These are phyloP conservation scores for Colletotrichum costaricense DNA, from an alignment of 2,329 filamentous ascomycete genomes.

Conservation along the genomic window DNA sequence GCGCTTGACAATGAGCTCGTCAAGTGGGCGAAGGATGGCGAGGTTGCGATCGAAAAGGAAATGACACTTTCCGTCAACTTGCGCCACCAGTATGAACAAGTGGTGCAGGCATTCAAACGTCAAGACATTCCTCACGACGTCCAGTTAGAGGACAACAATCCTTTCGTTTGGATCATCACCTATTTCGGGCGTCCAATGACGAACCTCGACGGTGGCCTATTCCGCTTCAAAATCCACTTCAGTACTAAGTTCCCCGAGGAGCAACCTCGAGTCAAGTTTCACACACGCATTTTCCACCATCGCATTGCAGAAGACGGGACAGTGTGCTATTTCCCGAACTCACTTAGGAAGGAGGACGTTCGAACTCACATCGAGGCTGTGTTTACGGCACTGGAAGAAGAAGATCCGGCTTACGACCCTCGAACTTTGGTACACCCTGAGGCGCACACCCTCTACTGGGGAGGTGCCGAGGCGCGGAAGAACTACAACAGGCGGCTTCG, in stretches of 20 bases:
- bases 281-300: slow-evolving; percentile 88
- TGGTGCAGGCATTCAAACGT: slow-evolving; percentile 78
- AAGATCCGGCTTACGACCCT: slow-evolving; percentile 89
- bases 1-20: slow-evolving; percentile 78
- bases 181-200: slow-evolving; percentile 95
- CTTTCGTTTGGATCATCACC: slow-evolving; percentile 88
- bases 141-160: slow-evolving; percentile 81
- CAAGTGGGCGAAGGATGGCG: slow-evolving; percentile 78
- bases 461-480: slow-evolving; percentile 80
- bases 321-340: slow-evolving; percentile 81
- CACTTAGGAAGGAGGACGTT: slow-evolving; percentile 76
- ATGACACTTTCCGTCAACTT: slow-evolving; percentile 84
- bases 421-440: slow-evolving; percentile 88
- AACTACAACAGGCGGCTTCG: slow-evolving; percentile 85
- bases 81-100: slow-evolving; percentile 85
- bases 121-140: slow-evolving; percentile 80
- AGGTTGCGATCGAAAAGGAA: slow-evolving; percentile 71
- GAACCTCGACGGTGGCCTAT: slow-evolving; percentile 90
- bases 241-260: slow-evolving; percentile 89
- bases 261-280: slow-evolving; percentile 84
- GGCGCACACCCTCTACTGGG: slow-evolving; percentile 89
- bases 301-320: slow-evolving; percentile 84
- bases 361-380: slow-evolving; percentile 87
- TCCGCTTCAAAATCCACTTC: slow-evolving; percentile 82
- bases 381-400: slow-evolving; percentile 85